phyloP scores from a whole-genome alignment of 2,329 filamentous ascomycete species.

The Penicillium sp. region DNA sequence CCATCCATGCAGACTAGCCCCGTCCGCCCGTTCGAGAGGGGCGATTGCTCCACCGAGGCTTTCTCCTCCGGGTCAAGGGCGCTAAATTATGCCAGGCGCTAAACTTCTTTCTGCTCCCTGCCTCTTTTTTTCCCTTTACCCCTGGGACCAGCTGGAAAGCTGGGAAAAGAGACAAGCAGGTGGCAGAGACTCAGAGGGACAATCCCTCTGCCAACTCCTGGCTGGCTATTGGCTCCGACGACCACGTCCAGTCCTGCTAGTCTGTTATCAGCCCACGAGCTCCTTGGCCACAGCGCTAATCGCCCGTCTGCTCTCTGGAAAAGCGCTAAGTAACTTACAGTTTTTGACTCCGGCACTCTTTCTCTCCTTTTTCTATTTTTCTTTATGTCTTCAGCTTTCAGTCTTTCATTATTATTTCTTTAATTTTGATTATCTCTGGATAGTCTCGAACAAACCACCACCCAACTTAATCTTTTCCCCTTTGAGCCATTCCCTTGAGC shows the following conservation, averaged over 20 bases:
- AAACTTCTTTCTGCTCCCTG: not conserved
- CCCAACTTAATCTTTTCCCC: slow-evolving; percentile 22
- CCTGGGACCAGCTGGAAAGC: not conserved
- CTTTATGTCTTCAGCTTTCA: not conserved
- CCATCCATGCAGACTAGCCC: slow-evolving; percentile 14
- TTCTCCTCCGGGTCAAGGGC: not conserved
- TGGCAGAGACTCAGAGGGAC: not conserved
- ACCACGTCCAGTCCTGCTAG: too few species aligned
- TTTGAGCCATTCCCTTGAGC: slow-evolving; percentile 16
- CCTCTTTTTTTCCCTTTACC: not conserved
- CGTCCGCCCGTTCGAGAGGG: slow-evolving; percentile 9
- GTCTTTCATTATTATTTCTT: not conserved
- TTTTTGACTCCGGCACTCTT: not conserved
- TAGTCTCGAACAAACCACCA: slow-evolving; percentile 2
- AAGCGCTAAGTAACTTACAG: not conserved
- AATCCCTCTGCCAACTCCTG: not conserved
- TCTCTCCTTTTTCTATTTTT: slow-evolving; percentile 8
- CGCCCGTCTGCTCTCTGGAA: slow-evolving; percentile 1
- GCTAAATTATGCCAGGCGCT: slow-evolving; percentile 1
- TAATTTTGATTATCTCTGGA: not conserved
- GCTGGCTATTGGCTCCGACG: not conserved
- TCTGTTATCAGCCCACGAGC: not conserved
- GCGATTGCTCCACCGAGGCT: not conserved
- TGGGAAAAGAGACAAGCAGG: not conserved
- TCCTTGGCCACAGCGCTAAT: not conserved